These are phyloP conservation scores for Sarocladium brachiariae DNA, from an alignment of 2,329 filamentous ascomycete genomes.

Conservation along the genomic window DNA sequence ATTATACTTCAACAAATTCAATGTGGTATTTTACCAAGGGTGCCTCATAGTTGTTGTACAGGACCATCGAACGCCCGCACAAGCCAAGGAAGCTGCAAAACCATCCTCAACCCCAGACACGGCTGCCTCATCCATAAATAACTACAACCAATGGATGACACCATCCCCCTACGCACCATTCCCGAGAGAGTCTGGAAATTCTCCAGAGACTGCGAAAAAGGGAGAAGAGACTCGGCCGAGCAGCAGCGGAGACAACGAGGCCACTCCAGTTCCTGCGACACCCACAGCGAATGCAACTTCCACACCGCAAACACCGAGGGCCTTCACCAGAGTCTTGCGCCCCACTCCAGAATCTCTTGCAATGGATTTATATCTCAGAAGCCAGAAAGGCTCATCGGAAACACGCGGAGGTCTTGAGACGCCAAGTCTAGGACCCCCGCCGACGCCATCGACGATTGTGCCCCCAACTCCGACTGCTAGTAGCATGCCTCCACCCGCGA, in stretches of 20 bases:
- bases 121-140: slow-evolving; percentile 72
- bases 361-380: slow-evolving; percentile 69
- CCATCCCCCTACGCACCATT: slow-evolving; percentile 81
- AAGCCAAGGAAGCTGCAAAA: slow-evolving; percentile 51
- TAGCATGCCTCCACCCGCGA: slow-evolving; percentile 53
- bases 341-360: slow-evolving; percentile 73
- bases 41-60: slow-evolving; percentile 93
- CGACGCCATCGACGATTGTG: slow-evolving; percentile 55
- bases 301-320: slow-evolving; percentile 36
- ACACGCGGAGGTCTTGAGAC: slow-evolving; percentile 18
- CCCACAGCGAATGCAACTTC: slow-evolving; percentile 32
- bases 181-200: slow-evolving; percentile 45
- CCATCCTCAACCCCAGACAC: slow-evolving; percentile 18
- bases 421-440: slow-evolving; percentile 44
- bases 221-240: slow-evolving; percentile 34
- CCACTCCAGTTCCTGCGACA: slow-evolving; percentile 12
- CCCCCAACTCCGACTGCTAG: slow-evolving; percentile 56
- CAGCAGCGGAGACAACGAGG: slow-evolving; percentile 18
- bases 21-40: slow-evolving; percentile 83
- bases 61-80: slow-evolving; percentile 67
- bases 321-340: slow-evolving; percentile 75
- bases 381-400: slow-evolving; percentile 41
- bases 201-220: slow-evolving; percentile 21
- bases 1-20: slow-evolving; percentile 62
- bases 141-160: slow-evolving; percentile 82